Conservation (phyloP, 2,329 filamentous ascomycete genomes). For the Cytospora piceicola region DNA sequence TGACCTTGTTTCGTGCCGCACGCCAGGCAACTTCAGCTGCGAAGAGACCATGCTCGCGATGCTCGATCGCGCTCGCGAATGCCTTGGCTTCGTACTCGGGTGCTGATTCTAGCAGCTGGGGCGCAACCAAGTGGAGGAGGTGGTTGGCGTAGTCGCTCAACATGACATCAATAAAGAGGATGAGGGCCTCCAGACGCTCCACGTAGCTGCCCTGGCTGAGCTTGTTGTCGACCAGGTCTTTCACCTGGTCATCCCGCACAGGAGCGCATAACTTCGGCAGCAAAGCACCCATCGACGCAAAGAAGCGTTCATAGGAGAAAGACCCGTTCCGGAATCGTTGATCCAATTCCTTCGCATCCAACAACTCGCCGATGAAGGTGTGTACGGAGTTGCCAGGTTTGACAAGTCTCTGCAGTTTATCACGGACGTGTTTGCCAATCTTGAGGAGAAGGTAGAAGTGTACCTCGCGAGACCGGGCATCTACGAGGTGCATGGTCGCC, state of each 20-base stretch:
- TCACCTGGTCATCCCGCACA: conserved; percentile 76
- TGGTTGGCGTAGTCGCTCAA: conserved; percentile 84
- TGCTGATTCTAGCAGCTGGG: conserved; percentile 71
- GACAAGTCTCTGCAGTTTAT: conserved; percentile 73
- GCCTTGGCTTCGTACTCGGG: conserved; percentile 73
- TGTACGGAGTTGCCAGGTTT: conserved; percentile 74
- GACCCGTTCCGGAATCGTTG: conserved; percentile 71
- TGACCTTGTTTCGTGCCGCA: conserved; percentile 64
- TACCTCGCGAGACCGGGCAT: conserved; percentile 64
- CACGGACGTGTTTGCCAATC: conserved; percentile 71
- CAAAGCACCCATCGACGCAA: conserved; percentile 73
- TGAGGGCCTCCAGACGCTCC: conserved; percentile 74
- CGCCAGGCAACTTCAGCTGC: conserved; percentile 70
- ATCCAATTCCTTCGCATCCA: conserved; percentile 73
- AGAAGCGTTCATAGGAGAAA: conserved; percentile 83
- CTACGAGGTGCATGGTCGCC: conserved; percentile 59
- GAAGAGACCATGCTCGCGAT: conserved; percentile 56
- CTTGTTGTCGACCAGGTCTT: conserved; percentile 66
- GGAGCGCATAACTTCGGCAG: conserved; percentile 81
- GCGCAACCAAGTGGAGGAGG: conserved; percentile 71
- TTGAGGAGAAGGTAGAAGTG: conserved; percentile 70
- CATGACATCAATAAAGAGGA: conserved; percentile 76
- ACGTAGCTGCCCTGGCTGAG: conserved; percentile 67
- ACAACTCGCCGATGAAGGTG: conserved; percentile 72
- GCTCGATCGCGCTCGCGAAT: conserved; percentile 68